Evolutionary conservation across 1,284 basidiomycete genomes (phyloP).

Genomic region (Vanrija sp.): DNA sequence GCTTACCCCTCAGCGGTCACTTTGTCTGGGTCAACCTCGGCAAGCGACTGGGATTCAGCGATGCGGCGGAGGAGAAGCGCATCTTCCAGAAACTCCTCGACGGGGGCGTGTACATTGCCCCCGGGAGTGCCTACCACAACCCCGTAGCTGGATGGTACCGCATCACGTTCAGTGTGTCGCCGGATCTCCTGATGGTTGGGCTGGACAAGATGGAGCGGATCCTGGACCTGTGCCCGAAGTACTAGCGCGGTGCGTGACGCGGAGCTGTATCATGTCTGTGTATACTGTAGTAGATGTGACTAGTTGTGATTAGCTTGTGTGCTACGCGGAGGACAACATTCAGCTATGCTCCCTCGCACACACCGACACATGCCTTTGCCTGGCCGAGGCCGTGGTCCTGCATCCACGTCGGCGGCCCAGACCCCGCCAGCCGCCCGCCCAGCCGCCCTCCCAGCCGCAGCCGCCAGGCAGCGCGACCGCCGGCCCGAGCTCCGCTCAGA

Average conservation of each 20-base stretch:
- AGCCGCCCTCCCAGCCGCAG: too few relatives aligned
- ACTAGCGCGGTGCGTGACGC: too few relatives aligned
- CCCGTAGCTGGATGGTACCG: conserved; percentile 38
- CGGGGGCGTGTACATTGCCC: conserved; percentile 46
- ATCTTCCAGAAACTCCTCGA: conserved; percentile 46
- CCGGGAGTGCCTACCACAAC: conserved; percentile 42
- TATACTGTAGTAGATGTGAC: too few relatives aligned
- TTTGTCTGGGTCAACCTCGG: conserved; percentile 47
- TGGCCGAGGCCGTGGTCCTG: too few relatives aligned
- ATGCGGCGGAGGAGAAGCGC: conserved; percentile 36
- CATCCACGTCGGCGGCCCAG: too few relatives aligned
- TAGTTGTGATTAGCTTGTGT: too few relatives aligned
- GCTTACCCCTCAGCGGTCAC: conserved; percentile 29
- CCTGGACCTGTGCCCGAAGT: conserved; percentile 11
- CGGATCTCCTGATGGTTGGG: conserved; percentile 37
- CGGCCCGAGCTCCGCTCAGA: too few relatives aligned
- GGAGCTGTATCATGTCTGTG: background rate
- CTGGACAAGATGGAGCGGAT: conserved; percentile 34
- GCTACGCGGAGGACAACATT: too few relatives aligned
- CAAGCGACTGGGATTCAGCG: conserved; percentile 30
- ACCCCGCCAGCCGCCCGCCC: too few relatives aligned
- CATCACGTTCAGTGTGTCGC: conserved; percentile 42
- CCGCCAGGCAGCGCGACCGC: too few relatives aligned
- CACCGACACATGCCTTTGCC: too few relatives aligned
- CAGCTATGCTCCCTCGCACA: too few relatives aligned